Conservation (phyloP, 2,329 filamentous ascomycete genomes). For the Tolypocladium cylindrosporum region DNA sequence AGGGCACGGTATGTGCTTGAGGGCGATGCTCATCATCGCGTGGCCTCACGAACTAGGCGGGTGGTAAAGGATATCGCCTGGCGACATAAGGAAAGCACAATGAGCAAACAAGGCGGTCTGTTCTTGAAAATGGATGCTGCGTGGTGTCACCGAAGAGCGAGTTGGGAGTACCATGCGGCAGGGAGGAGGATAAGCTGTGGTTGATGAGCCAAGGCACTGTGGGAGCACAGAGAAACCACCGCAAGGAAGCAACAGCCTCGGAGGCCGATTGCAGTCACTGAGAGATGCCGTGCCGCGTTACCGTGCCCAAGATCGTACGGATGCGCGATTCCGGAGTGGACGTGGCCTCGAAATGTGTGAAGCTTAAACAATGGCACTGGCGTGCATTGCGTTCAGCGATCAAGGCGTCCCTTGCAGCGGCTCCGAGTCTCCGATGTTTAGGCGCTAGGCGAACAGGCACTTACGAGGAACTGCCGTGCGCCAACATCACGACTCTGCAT, state of each 20-base stretch:
- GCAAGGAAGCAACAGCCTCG: neutral
- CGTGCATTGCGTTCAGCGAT: neutral
- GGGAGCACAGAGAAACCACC: neutral
- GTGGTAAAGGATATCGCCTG: neutral
- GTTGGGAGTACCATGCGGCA: neutral
- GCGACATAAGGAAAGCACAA: neutral
- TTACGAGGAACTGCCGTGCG: no score
- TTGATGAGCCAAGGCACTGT: neutral
- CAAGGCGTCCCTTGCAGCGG: no score
- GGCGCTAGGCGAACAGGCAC: neutral
- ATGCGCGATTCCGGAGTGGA: neutral
- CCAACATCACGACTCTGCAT: no score
- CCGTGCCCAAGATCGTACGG: neutral
- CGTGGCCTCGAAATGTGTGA: neutral
- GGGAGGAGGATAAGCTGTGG: neutral
- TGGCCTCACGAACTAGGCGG: neutral
- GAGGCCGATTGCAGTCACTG: neutral
- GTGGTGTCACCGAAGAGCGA: neutral
- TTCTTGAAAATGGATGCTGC: neutral
- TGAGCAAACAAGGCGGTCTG: neutral
- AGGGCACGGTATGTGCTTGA: slow-evolving; percentile 41
- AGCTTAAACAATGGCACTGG: neutral
- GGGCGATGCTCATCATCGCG: slow-evolving; percentile 25
- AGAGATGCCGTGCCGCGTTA: neutral
- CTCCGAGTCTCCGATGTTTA: neutral